These are phyloP conservation scores for Prunus padus DNA, from an alignment of 306 rosid species.

Conservation along the genomic window DNA sequence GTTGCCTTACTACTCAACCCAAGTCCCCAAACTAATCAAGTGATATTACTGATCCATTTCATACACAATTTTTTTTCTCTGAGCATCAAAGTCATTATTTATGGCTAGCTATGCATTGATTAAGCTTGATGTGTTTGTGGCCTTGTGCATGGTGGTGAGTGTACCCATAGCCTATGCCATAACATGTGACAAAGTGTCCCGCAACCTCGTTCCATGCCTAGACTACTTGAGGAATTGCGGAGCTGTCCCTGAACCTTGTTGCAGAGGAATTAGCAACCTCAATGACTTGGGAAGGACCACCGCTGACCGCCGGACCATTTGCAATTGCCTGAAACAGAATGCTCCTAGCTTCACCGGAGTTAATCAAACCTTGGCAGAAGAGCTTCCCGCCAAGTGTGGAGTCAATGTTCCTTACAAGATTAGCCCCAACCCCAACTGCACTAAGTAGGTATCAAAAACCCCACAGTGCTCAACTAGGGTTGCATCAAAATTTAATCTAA, in stretches of 20 bases:
- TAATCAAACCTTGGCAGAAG: neutral
- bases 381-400: slow-evolving; percentile 46
- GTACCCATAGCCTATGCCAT: slow-evolving; percentile 39
- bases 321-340: slow-evolving; percentile 40
- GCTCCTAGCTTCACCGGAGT: neutral
- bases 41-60: too few species aligned
- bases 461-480: neutral
- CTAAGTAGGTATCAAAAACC: slow-evolving; percentile 2
- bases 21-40: neutral
- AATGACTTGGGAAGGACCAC: slow-evolving; percentile 14
- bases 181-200: slow-evolving; percentile 37
- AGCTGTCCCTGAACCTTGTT: neutral
- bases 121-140: slow-evolving; percentile 24
- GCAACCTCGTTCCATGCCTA: slow-evolving; percentile 23
- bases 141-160: slow-evolving; percentile 35
- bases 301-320: slow-evolving; percentile 28
- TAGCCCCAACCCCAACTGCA: slow-evolving; percentile 50
- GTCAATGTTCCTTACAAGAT: slow-evolving; percentile 54
- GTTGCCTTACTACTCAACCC: neutral
- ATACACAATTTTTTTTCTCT: too few species aligned
- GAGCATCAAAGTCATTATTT: too few species aligned
- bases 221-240: neutral
- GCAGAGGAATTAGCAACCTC: slow-evolving; percentile 21
- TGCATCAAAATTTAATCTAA: neutral
- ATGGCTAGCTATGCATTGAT: slow-evolving; percentile 12